These are phyloP conservation scores for Zasmidium citrigriseum DNA, from an alignment of 2,329 filamentous ascomycete species.

Conservation along the genomic window DNA sequence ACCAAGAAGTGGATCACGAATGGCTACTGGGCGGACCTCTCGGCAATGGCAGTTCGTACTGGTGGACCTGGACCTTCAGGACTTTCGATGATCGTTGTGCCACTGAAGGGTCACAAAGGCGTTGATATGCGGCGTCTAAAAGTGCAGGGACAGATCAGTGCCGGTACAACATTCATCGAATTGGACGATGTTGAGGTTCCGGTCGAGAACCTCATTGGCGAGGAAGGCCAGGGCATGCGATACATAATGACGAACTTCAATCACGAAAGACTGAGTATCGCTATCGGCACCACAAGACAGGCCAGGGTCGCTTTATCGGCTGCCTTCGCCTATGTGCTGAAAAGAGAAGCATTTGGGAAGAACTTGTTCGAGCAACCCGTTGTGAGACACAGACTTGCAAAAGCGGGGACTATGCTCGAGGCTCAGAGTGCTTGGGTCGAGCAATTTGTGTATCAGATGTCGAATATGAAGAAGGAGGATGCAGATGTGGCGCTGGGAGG, in stretches of 20 bases:
- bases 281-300: slow-evolving; percentile 64
- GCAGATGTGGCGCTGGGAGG: slow-evolving; percentile 68
- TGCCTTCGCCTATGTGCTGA: slow-evolving; percentile 64
- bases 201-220: slow-evolving; percentile 67
- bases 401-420: slow-evolving; percentile 68
- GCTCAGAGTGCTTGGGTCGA: slow-evolving; percentile 73
- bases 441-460: slow-evolving; percentile 69
- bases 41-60: slow-evolving; percentile 72
- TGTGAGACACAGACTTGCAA: slow-evolving; percentile 71
- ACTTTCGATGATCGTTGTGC: slow-evolving; percentile 68
- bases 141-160: slow-evolving; percentile 64
- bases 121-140: slow-evolving; percentile 69
- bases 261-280: slow-evolving; percentile 70
- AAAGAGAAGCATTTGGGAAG: slow-evolving; percentile 68
- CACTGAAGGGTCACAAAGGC: slow-evolving; percentile 66
- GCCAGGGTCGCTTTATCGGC: slow-evolving; percentile 61
- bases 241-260: slow-evolving; percentile 67
- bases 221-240: slow-evolving; percentile 70
- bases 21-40: slow-evolving; percentile 69
- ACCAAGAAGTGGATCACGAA: slow-evolving; percentile 81
- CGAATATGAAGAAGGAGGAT: slow-evolving; percentile 59
- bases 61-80: slow-evolving; percentile 65
- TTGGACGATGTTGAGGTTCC: slow-evolving; percentile 74
- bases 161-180: slow-evolving; percentile 74
- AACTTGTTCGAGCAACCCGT: slow-evolving; percentile 73